phyloP scores from a whole-genome alignment of 768 basidiomycete genomes.

The Agaricus bisporus region DNA sequence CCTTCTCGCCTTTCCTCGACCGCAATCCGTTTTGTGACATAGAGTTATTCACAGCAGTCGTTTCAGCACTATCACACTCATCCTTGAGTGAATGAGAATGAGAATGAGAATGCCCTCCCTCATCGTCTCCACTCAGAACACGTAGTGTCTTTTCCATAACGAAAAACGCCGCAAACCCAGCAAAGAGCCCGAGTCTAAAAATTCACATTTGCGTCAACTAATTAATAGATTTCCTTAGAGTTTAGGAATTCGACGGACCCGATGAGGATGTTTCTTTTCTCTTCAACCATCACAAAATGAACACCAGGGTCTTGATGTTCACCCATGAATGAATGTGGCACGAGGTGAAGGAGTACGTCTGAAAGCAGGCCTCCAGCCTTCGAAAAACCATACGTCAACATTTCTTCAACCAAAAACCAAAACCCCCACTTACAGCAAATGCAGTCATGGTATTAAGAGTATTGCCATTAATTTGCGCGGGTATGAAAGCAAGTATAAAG shows the following conservation, averaged over 20 bases:
- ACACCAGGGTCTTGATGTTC: slow-evolving; percentile 71
- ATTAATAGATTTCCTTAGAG: neutral
- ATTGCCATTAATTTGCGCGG: slow-evolving; percentile 76
- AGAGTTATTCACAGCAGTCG: slow-evolving; percentile 28
- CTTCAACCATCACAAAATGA: slow-evolving; percentile 80
- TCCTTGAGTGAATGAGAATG: slow-evolving; percentile 38
- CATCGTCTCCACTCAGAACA: slow-evolving; percentile 62
- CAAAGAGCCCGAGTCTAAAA: slow-evolving; percentile 73
- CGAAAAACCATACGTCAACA: neutral
- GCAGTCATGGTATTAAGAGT: slow-evolving; percentile 94
- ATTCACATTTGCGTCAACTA: neutral
- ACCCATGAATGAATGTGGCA: slow-evolving; percentile 90
- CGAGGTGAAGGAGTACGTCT: slow-evolving; percentile 87
- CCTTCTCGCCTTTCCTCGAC: slow-evolving; percentile 34
- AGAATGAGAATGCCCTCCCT: slow-evolving; percentile 55
- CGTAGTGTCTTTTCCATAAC: slow-evolving; percentile 90
- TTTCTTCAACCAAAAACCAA: neutral
- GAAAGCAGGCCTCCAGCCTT: slow-evolving; percentile 88
- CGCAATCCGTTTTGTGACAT: slow-evolving; percentile 42
- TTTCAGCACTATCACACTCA: slow-evolving; percentile 19
- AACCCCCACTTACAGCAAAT: slow-evolving; percentile 60
- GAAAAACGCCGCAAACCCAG: slow-evolving; percentile 87
- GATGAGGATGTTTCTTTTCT: slow-evolving; percentile 85
- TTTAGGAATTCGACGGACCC: slow-evolving; percentile 44
- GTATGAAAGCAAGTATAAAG: slow-evolving; percentile 92